Evolutionary conservation across 1,139 yeast species (phyloP).

Genomic region (Pichia sp.): DNA sequence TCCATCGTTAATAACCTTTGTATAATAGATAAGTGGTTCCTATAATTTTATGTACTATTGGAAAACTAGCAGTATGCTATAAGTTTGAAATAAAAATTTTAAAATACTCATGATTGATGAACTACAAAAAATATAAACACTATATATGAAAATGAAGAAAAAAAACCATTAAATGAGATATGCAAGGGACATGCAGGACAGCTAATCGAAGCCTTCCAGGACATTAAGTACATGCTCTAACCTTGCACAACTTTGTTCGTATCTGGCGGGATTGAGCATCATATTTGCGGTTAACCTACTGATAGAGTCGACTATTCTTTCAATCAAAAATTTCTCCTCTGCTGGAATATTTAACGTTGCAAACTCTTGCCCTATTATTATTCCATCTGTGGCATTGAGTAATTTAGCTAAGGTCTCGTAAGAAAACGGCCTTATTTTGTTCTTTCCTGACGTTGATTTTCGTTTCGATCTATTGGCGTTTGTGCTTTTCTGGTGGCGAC

Average conservation of each 20-base stretch:
- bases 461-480: conserved; percentile 14
- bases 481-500: conserved; percentile 7
- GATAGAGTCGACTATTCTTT: conserved; percentile 78
- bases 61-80: not conserved
- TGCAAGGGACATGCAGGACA: not conserved
- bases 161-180: not conserved
- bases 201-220: conserved; percentile 64
- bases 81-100: too few relatives aligned
- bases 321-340: conserved; percentile 74
- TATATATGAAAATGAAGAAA: not conserved
- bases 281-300: conserved; percentile 85
- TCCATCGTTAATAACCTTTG: not conserved
- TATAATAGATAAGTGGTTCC: not conserved
- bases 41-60: not conserved
- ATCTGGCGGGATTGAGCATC: conserved; percentile 75
- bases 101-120: too few relatives aligned
- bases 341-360: conserved; percentile 67
- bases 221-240: conserved; percentile 78
- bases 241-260: conserved; percentile 75
- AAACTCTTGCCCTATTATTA: conserved; percentile 65
- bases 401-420: conserved; percentile 55
- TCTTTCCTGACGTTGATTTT: conserved; percentile 16
- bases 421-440: conserved; percentile 43
- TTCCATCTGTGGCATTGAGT: conserved; percentile 60
- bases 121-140: not conserved